Evolutionary conservation across 306 rosid genomes (phyloP).

Genomic region (Rosa chinensis): DNA sequence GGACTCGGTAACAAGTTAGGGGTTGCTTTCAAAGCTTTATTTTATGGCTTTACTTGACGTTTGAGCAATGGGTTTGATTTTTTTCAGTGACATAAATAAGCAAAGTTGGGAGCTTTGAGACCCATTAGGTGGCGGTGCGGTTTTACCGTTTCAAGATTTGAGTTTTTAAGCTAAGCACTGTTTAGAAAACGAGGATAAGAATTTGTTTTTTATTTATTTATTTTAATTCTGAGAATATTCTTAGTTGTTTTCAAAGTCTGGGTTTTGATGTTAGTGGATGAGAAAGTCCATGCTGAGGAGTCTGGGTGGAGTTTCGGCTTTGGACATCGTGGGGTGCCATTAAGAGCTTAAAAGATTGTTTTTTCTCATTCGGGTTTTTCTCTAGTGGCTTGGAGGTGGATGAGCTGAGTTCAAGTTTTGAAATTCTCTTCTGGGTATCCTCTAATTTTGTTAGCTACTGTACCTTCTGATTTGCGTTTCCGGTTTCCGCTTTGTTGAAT

Average conservation of each 20-base stretch:
- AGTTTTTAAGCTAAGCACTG: neutral
- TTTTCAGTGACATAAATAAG: neutral
- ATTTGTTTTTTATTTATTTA: neutral
- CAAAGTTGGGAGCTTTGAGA: slow-evolving; percentile 19
- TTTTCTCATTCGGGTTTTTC: neutral
- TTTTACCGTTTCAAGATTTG: slow-evolving; percentile 4
- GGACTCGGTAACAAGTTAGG: neutral
- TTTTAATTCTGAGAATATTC: neutral
- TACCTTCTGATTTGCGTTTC: neutral
- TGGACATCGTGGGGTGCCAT: slow-evolving; percentile 14
- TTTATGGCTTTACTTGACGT: neutral
- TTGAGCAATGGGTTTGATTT: slow-evolving; percentile 12
- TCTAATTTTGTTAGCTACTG: neutral
- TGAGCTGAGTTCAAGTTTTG: neutral
- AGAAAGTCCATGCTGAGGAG: neutral
- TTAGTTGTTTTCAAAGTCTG: neutral
- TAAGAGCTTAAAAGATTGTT: neutral
- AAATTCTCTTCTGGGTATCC: slow-evolving; percentile 3
- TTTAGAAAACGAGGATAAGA: neutral
- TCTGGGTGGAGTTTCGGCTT: neutral
- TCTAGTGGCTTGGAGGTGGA: neutral
- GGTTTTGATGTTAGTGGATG: slow-evolving; percentile 9
- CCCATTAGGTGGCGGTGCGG: slow-evolving; percentile 17
- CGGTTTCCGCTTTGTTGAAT: neutral
- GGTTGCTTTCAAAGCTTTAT: slow-evolving; percentile 9